These are phyloP conservation scores for Picochlorum costavermella DNA, from an alignment of 139 green algal genomes.

Conservation along the genomic window DNA sequence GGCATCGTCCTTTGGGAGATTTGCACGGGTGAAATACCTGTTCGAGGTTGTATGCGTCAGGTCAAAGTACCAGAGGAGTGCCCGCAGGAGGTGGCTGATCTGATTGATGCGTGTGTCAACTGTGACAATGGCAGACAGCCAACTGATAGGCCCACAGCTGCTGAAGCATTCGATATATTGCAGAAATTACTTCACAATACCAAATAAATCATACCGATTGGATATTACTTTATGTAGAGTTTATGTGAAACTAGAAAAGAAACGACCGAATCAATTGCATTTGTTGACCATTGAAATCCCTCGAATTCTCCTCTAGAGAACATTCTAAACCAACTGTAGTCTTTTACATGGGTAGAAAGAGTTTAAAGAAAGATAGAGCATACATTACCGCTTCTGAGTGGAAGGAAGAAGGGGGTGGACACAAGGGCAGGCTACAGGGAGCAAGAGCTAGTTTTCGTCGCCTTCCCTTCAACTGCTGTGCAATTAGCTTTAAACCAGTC, in stretches of 20 bases:
- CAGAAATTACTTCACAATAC: background rate
- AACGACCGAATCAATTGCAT: too few species aligned
- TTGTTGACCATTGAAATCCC: too few species aligned
- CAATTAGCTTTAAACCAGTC: conserved; percentile 86
- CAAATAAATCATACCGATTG: background rate
- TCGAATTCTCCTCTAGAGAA: too few species aligned
- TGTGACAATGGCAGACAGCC: background rate
- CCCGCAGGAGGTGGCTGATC: background rate
- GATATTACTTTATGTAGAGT: background rate
- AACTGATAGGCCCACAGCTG: background rate
- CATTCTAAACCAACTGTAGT: too few species aligned
- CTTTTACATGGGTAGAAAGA: background rate
- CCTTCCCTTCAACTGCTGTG: conserved; percentile 91
- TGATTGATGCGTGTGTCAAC: background rate
- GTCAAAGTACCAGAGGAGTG: background rate
- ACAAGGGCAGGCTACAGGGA: conserved; percentile 33
- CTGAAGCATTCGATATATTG: background rate
- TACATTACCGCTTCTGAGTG: conserved; percentile 90
- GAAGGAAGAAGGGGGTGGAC: conserved; percentile 70
- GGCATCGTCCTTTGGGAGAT: conserved; percentile 34
- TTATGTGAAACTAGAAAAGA: too few species aligned
- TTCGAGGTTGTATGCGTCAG: conserved; percentile 12
- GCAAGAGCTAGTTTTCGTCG: conserved; percentile 49
- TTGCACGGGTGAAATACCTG: conserved; percentile 19
- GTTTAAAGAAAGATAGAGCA: conserved; percentile 32